These are phyloP conservation scores for Bacidia gigantensis DNA, from an alignment of 495 filamentous ascomycete species.

Conservation along the genomic window DNA sequence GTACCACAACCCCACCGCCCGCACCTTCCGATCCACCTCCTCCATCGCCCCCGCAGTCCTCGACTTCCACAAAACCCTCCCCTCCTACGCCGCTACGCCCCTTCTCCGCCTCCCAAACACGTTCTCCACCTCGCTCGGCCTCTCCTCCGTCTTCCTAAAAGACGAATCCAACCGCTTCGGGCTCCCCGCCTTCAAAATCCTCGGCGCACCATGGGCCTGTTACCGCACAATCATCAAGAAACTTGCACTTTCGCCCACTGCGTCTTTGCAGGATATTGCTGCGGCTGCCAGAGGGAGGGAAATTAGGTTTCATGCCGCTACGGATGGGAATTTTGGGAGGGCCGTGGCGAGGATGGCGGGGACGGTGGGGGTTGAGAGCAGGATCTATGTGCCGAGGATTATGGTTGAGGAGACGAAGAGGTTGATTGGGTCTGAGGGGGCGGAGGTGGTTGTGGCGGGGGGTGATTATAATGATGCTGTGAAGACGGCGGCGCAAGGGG, in stretches of 20 bases:
- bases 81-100: conserved; percentile 33
- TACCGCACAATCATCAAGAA: conserved; percentile 38
- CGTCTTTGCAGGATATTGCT: conserved; percentile 28
- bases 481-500: conserved; percentile 26
- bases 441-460: conserved; percentile 33
- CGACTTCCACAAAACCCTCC: conserved; percentile 39
- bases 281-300: conserved; percentile 20
- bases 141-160: conserved; percentile 45
- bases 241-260: conserved; percentile 26
- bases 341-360: conserved; percentile 51
- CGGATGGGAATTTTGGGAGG: conserved; percentile 61
- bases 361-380: conserved; percentile 35
- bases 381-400: conserved; percentile 42
- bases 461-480: conserved; percentile 51
- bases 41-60: conserved; percentile 1
- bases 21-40: not conserved
- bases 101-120: conserved; percentile 34
- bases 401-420: conserved; percentile 39
- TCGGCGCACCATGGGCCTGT: conserved; percentile 62
- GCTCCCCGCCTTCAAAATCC: conserved; percentile 62
- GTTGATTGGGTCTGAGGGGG: conserved; percentile 45
- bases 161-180: conserved; percentile 45
- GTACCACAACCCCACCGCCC: conserved; percentile 10
- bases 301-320: conserved; percentile 37
- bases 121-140: conserved; percentile 40